Base-by-base conservation (phyloP, 768 basidiomycete species). In the Podaxis mareebaensis region DNA sequence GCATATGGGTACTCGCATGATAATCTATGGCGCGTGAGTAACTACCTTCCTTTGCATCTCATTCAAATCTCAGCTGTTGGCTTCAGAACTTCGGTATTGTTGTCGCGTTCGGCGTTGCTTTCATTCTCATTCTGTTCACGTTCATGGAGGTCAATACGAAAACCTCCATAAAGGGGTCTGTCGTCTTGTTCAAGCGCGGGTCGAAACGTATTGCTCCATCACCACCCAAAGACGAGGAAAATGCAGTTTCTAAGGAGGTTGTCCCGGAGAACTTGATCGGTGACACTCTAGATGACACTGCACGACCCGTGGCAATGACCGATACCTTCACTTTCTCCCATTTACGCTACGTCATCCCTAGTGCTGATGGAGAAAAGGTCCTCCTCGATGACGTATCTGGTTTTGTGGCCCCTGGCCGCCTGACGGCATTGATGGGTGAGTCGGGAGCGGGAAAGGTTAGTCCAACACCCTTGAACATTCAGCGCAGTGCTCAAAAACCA, bases 281-380 rank as follows among this genome's bases (percentile, higher is more conserved):
- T 6, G 6, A 30, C 28, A 30, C 6, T 30, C 28, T 30, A 30
- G 28, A 1, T 6, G 28, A 30, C 28, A 30, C 28, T 30, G 6
- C 28, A 30, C 28, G 28, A 30, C 28, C 28, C 6, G 28, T 30
- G 28, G 28, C 69, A 20, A 75, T 72, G 77, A 79, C 74, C 4
- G 82, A 89, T 67, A 79, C 89, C 10, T 96, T 97, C 76, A 92
- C 95, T 1, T 97, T 92, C 92, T 81, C 87, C 62, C 78, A 87
- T 62, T 65, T 93, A 55, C 76, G 81, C 64, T 96, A 95, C 69
- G 84, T 81, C 36, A 87, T 95, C 0, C 84, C 84, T 2, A 80
- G 89, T 22, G 65, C 75, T 3, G 83, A 81, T 1, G 65, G 57
- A 2, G 73, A 77, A 36, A 76, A 85, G 52, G 75, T 72, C 33